Conservation (phyloP, 129 eudicot species). For the sunflower (Helianthus annuus) region DNA sequence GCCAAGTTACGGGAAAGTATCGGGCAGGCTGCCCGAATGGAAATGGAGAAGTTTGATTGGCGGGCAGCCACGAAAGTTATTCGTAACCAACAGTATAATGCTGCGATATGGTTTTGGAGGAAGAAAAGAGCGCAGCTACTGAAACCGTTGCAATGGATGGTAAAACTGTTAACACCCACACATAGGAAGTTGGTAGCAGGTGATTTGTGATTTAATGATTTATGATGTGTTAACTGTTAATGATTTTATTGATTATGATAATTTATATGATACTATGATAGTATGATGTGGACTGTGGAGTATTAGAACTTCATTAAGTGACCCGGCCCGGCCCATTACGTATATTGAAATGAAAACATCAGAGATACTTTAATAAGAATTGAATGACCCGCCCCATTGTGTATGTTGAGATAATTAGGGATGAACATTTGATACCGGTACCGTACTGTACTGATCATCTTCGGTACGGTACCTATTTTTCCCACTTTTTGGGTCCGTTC, state of each 20-base stretch:
- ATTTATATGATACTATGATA: constrained; percentile 5
- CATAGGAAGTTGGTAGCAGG: constrained; percentile 45
- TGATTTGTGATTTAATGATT: constrained; percentile 28
- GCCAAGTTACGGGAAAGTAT: constrained; percentile 58
- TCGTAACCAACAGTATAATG: constrained; percentile 80
- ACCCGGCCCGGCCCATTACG: too few species aligned
- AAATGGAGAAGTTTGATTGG: constrained; percentile 97
- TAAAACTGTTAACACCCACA: constrained; percentile 34
- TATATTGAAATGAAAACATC: neutral
- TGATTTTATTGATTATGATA: neutral
- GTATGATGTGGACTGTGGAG: neutral
- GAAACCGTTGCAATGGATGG: constrained; percentile 77
- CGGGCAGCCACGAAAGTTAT: constrained; percentile 84
- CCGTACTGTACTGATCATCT: too few species aligned
- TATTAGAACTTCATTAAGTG: too few species aligned
- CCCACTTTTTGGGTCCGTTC: too few species aligned
- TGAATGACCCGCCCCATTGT: neutral
- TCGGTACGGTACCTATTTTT: too few species aligned
- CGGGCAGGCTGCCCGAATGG: constrained; percentile 87
- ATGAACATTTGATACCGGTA: too few species aligned
- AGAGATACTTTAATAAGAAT: neutral
- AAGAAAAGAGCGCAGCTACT: constrained; percentile 67
- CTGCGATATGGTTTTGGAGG: constrained; percentile 99
- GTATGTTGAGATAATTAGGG: neutral
- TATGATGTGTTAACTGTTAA: neutral